Evolutionary conservation across 768 basidiomycete species (phyloP).

Genomic region (Leucocoprinus leucothites): DNA sequence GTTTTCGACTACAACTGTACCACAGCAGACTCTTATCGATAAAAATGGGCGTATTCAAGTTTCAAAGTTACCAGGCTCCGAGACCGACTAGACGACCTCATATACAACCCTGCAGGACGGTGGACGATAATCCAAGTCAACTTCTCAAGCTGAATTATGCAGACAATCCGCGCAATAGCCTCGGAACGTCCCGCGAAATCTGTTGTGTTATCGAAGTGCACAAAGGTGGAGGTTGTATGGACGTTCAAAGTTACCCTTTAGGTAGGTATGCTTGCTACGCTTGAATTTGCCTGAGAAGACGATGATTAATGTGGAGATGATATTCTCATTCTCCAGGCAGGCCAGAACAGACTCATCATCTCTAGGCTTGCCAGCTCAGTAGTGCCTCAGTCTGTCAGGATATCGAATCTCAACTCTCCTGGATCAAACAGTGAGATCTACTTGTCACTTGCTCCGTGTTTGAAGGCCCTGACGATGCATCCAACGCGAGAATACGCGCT

Average conservation of each 20-base stretch:
- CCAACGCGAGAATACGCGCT: constrained; percentile 30
- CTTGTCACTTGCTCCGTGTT: constrained; percentile 50
- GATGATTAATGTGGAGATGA: too few species aligned
- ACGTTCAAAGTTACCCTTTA: constrained; percentile 44
- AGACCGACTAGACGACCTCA: too few species aligned
- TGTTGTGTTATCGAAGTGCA: constrained; percentile 54
- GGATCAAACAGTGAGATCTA: constrained; percentile 24
- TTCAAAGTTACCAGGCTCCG: too few species aligned
- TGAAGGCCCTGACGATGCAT: constrained; percentile 20
- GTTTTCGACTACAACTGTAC: too few species aligned
- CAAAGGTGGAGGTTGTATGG: constrained; percentile 56
- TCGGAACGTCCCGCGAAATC: constrained; percentile 45
- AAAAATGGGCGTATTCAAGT: too few species aligned
- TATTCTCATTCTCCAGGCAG: constrained; percentile 32
- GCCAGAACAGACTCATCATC: constrained; percentile 51
- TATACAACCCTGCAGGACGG: too few species aligned
- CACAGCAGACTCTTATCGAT: too few species aligned
- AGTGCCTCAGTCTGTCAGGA: constrained; percentile 49
- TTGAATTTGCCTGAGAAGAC: too few species aligned
- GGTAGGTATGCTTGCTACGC: constrained; percentile 28
- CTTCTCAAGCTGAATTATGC: not conserved
- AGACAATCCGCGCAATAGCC: constrained; percentile 26
- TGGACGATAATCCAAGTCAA: too few species aligned
- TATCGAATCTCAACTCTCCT: constrained; percentile 41
- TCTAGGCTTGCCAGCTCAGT: constrained; percentile 44